These are phyloP conservation scores for Grosmannia huntii DNA, from an alignment of 2,329 filamentous ascomycete genomes.

Conservation along the genomic window DNA sequence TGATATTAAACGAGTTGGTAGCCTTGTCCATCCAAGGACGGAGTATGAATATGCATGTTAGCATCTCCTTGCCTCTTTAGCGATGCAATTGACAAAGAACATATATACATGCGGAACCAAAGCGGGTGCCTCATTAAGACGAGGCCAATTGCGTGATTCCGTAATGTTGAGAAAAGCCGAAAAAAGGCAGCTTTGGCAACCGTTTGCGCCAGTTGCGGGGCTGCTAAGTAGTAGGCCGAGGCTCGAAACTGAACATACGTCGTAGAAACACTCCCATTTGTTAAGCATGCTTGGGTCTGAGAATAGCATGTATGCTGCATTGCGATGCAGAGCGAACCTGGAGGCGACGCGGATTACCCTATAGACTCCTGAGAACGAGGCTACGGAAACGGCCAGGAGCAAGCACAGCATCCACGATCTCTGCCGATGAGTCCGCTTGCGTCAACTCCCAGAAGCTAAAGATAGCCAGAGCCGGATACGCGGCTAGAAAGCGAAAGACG, in stretches of 20 bases:
- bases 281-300: constrained; percentile 72
- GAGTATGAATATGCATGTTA: constrained; percentile 40
- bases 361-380: constrained; percentile 62
- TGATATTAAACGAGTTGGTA: constrained; percentile 78
- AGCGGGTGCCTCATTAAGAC: constrained; percentile 62
- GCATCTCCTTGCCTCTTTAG: too few relatives aligned
- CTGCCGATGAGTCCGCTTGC: constrained; percentile 59
- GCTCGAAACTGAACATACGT: constrained; percentile 83
- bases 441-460: constrained; percentile 79
- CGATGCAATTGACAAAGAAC: too few relatives aligned
- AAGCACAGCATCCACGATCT: constrained; percentile 69
- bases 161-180: constrained; percentile 56
- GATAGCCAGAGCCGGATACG: constrained; percentile 71
- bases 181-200: constrained; percentile 69
- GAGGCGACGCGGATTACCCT: constrained; percentile 76
- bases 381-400: constrained; percentile 57
- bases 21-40: constrained; percentile 92
- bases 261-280: constrained; percentile 85
- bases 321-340: constrained; percentile 74
- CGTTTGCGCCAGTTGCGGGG: constrained; percentile 58
- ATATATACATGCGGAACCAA: constrained; percentile 49
- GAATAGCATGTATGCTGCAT: constrained; percentile 79
- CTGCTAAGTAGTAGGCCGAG: constrained; percentile 76
- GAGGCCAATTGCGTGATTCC: constrained; percentile 58
- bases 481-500: constrained; percentile 69